Evolutionary conservation across 1,284 basidiomycete species (phyloP).

Genomic region (Golubevia sp.): DNA sequence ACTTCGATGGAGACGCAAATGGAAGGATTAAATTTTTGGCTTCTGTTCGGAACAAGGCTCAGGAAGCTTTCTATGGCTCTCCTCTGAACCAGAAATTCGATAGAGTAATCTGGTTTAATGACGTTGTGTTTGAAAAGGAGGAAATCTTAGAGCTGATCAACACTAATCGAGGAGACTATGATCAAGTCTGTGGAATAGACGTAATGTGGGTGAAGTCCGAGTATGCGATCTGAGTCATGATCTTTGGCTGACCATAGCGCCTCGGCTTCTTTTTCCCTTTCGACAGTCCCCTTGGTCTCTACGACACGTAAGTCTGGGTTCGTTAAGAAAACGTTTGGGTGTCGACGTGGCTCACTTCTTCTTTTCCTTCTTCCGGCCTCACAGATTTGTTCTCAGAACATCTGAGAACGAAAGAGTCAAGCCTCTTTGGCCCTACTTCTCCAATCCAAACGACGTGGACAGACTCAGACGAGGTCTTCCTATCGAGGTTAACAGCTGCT

Average conservation of each 20-base stretch:
- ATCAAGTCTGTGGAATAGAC: slow-evolving; percentile 46
- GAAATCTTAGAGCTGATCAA: slow-evolving; percentile 20
- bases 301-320: slow-evolving; percentile 27
- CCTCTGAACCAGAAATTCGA: no score
- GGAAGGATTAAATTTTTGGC: slow-evolving; percentile 33
- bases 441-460: slow-evolving; percentile 15
- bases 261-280: slow-evolving; percentile 67
- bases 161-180: slow-evolving; percentile 32
- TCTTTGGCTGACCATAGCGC: slow-evolving; percentile 63
- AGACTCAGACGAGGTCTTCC: slow-evolving; percentile 15
- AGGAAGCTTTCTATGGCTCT: slow-evolving; percentile 31
- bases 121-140: slow-evolving; percentile 25
- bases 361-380: neutral
- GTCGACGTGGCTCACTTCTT: no score
- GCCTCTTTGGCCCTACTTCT: slow-evolving; percentile 51
- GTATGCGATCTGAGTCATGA: slow-evolving; percentile 29
- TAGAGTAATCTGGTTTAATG: slow-evolving; percentile 47
- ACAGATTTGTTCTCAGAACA: slow-evolving; percentile 39
- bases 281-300: slow-evolving; percentile 65
- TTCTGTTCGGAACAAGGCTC: slow-evolving; percentile 33
- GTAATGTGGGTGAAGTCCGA: slow-evolving; percentile 66
- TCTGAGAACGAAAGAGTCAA: slow-evolving; percentile 58
- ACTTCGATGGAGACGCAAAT: neutral
- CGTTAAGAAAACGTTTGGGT: no score
- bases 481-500: slow-evolving; percentile 39